Evolutionary conservation across 1,284 basidiomycete genomes (phyloP).

Genomic region (Moesziomyces globuligerus): DNA sequence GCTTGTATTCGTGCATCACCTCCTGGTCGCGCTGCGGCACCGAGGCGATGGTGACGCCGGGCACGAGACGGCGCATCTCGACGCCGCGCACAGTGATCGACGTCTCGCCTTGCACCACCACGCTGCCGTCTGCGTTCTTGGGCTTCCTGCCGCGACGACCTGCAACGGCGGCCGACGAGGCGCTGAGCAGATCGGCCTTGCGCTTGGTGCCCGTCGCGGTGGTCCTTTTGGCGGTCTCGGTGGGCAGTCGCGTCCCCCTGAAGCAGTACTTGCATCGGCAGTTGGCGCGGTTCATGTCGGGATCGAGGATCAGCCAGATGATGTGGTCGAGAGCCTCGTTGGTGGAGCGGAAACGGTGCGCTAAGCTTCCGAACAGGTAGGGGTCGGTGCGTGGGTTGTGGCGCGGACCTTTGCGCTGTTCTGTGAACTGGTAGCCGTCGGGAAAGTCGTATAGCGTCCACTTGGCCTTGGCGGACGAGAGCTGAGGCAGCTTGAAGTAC

Average conservation of each 20-base stretch:
- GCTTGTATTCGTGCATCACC: constrained; percentile 27
- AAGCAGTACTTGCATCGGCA: constrained; percentile 56
- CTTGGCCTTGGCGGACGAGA: constrained; percentile 26
- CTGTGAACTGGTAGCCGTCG: constrained; percentile 44
- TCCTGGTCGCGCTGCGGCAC: constrained; percentile 42
- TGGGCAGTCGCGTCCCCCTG: constrained; percentile 18
- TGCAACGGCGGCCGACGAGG: constrained; percentile 20
- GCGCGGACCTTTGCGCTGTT: constrained; percentile 53
- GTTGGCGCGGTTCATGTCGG: constrained; percentile 28
- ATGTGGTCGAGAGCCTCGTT: constrained; percentile 46
- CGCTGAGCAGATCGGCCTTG: constrained; percentile 20
- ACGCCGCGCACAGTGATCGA: constrained; percentile 31
- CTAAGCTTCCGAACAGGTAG: constrained; percentile 47
- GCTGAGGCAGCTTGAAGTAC: constrained; percentile 27
- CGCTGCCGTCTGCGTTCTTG: constrained; percentile 6
- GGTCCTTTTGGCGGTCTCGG: constrained; percentile 8
- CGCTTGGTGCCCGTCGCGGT: constrained; percentile 21
- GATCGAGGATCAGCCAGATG: constrained; percentile 45
- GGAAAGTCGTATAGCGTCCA: constrained; percentile 56
- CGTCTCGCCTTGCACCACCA: constrained; percentile 4
- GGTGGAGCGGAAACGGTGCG: constrained; percentile 50
- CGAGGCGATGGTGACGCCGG: constrained; percentile 38
- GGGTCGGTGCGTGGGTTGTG: constrained; percentile 42
- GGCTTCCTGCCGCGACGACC: constrained; percentile 11
- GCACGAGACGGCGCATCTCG: constrained; percentile 34